These are phyloP conservation scores for Dryadomyces quercivorus DNA, from an alignment of 2,329 filamentous ascomycete species.

Conservation along the genomic window DNA sequence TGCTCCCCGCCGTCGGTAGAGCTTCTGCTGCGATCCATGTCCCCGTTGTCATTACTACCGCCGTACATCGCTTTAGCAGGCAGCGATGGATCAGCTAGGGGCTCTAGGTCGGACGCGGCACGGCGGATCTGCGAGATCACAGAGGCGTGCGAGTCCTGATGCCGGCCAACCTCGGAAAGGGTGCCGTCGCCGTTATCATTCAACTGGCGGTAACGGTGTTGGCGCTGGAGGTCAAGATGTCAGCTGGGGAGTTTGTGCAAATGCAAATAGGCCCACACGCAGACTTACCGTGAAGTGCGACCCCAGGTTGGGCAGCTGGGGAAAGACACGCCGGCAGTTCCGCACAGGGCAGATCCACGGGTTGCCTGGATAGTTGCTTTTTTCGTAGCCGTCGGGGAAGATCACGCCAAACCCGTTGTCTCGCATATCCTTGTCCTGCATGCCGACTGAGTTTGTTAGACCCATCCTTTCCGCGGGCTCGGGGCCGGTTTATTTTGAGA, in stretches of 20 bases:
- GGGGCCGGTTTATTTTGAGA: background rate
- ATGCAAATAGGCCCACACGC: background rate
- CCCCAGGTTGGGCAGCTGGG: slow-evolving; percentile 6
- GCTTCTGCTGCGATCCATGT: too few species aligned
- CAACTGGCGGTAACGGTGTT: slow-evolving; percentile 12
- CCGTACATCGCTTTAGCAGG: background rate
- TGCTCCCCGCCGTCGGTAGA: too few species aligned
- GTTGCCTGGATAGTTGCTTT: background rate
- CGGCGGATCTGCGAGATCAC: slow-evolving; percentile 13
- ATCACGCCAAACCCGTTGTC: background rate
- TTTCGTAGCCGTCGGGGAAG: slow-evolving; percentile 12
- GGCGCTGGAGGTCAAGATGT: background rate
- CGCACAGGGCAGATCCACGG: slow-evolving; percentile 16
- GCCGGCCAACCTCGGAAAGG: slow-evolving; percentile 12
- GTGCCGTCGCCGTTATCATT: slow-evolving; percentile 21
- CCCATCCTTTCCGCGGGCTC: too few species aligned
- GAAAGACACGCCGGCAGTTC: slow-evolving; percentile 11
- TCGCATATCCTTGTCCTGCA: background rate
- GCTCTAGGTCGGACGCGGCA: slow-evolving; percentile 7
- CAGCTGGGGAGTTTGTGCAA: background rate
- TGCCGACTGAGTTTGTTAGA: background rate
- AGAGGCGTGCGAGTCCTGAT: slow-evolving; percentile 7
- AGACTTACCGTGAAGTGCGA: slow-evolving; percentile 13
- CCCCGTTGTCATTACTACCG: background rate
- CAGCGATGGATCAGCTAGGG: slow-evolving; percentile 2